Conservation (phyloP, 2,329 filamentous ascomycete species). For the Rachicladosporium sp. region DNA sequence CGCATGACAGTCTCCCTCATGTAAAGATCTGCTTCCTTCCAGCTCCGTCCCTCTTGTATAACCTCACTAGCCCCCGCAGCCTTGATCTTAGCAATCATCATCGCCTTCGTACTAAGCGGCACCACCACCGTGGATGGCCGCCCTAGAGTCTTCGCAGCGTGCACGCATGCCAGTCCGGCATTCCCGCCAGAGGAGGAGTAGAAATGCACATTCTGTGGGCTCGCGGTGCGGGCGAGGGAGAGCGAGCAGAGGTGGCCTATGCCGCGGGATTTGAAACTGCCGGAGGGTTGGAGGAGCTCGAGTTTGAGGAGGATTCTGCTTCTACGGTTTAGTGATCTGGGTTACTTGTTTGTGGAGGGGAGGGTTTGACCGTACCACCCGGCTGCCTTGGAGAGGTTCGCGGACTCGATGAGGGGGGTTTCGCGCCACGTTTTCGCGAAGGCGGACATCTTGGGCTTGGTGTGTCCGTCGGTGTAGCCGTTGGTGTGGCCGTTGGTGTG, state of each 20-base stretch:
- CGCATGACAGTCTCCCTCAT: constrained; percentile 47
- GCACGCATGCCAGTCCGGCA: constrained; percentile 70
- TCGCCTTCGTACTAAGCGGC: constrained; percentile 49
- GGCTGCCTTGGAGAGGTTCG: constrained; percentile 53
- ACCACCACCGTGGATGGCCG: constrained; percentile 65
- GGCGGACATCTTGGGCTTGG: neutral
- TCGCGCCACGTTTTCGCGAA: constrained; percentile 48
- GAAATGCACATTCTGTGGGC: constrained; percentile 46
- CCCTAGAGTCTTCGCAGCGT: constrained; percentile 52
- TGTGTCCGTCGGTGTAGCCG: constrained; percentile 1
- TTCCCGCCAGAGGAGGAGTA: constrained; percentile 75
- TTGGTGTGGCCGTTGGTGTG: neutral
- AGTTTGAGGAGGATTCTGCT: constrained; percentile 75
- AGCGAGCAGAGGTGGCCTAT: constrained; percentile 59
- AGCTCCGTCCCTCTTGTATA: constrained; percentile 54
- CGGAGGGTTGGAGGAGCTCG: constrained; percentile 71
- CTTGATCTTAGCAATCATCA: constrained; percentile 61
- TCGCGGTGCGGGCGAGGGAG: constrained; percentile 27
- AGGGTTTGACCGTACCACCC: constrained; percentile 48
- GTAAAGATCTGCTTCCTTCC: constrained; percentile 57
- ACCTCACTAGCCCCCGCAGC: constrained; percentile 56
- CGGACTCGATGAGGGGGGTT: constrained; percentile 59
- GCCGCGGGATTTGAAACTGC: constrained; percentile 72
- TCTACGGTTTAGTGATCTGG: constrained; percentile 27
- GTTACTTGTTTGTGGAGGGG: constrained; percentile 4